Evolutionary conservation across 2,329 filamentous ascomycete species (phyloP), one percentile per base, ranked within the genome.

Genomic region (Cryoendolithus antarcticus): DNA sequence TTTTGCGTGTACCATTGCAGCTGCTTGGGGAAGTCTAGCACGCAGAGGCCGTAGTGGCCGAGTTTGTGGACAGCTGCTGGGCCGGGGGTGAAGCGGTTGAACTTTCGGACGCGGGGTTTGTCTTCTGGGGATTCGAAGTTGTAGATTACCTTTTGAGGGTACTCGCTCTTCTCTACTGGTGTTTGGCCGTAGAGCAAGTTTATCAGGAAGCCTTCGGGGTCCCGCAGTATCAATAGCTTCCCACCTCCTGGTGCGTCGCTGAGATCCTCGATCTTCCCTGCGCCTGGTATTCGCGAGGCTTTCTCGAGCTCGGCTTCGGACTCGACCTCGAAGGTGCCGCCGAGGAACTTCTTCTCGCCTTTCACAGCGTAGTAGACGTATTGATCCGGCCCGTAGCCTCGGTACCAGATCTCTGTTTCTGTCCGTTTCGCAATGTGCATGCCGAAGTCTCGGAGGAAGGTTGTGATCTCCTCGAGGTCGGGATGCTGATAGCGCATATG

Each of bases 401-500:
- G 49, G 44, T 56, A 66, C 59, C 60, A 67, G 11, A 60, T 51
- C 37, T 62, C 49, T 12, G 52, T 52, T 0, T 59, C 56, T 2
- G 54, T 61, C 37, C 51, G 50, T 41, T 64, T 60, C 4, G 52
- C 56, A 8, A 65, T 50, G 34, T 60, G 54, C 58, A 66, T 62
- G 15, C 64, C 64, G 46, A 67, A 67, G 43, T 67, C 64, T 49
- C 42, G 52, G 37, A 63, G 54, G 50, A 65, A 72, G 2, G 53
- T 62, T 4, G 64, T 69, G 33, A 71, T 70, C 40, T 62, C 54
- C 13, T 61, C 56, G 3, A 73, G 54, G 41, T 72, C 62, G 0
- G 67, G 64, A 44, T 72, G 70, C 42, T 71, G 68, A 48, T 74
- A 74, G 1, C 69, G 62, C 67, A 72, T 71, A 43, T 73, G 69